Conservation (phyloP, 805 yeast genomes). For the Cyberlindnera euphorbiae region DNA sequence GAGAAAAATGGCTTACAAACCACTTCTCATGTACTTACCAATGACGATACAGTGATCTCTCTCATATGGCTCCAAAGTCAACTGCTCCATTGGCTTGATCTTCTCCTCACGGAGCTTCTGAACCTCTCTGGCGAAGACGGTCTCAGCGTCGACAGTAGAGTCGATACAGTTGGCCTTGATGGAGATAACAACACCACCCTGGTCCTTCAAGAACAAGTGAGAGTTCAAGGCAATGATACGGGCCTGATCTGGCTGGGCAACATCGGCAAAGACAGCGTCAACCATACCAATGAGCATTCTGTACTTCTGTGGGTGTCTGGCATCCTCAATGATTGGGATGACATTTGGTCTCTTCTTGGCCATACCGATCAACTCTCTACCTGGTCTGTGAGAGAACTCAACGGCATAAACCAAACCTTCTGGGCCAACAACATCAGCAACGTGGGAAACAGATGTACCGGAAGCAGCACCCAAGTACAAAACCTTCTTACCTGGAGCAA, state of each 20-base stretch:
- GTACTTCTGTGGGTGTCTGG: conserved; percentile 99
- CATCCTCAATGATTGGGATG: conserved; percentile 98
- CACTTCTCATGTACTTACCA: conserved; percentile 94
- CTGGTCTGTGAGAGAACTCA: conserved; percentile 99
- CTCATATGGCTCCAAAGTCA: conserved; percentile 98
- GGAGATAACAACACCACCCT: conserved; percentile 97
- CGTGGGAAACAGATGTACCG: conserved; percentile 98
- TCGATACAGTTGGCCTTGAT: conserved; percentile 99
- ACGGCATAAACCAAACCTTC: conserved; percentile 99
- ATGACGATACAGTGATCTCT: conserved; percentile 99
- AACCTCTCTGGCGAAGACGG: conserved; percentile 98
- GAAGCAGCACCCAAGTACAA: conserved; percentile 98
- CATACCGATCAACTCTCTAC: conserved; percentile 98
- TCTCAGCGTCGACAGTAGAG: conserved; percentile 98
- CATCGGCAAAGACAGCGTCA: conserved; percentile 98
- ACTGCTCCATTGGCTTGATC: conserved; percentile 96
- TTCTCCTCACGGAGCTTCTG: conserved; percentile 98
- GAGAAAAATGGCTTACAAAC: conserved; percentile 32
- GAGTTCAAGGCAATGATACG: conserved; percentile 98
- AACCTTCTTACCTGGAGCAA: conserved; percentile 97
- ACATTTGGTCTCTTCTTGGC: conserved; percentile 99
- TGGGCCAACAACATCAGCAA: conserved; percentile 97
- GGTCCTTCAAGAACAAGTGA: conserved; percentile 95
- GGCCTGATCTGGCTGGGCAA: conserved; percentile 99
- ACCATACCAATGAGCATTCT: conserved; percentile 99